Evolutionary conservation across 2,329 filamentous ascomycete genomes (phyloP).

Genomic region (Pyrenophora graminea): DNA sequence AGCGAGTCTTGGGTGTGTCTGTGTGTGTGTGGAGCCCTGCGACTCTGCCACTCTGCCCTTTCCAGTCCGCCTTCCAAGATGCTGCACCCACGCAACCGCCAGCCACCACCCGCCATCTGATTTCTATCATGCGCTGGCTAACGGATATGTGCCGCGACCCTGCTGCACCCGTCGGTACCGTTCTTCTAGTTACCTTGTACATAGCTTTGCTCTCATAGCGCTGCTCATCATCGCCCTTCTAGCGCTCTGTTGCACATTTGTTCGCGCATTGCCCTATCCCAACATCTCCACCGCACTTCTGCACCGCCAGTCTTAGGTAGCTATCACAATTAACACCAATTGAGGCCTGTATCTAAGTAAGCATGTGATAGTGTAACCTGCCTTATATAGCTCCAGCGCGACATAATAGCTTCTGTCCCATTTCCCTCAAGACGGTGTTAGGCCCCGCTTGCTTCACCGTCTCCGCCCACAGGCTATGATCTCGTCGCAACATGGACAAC

Average conservation of each 20-base stretch:
- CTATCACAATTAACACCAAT: conserved; percentile 23
- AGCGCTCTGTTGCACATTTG: conserved; percentile 6
- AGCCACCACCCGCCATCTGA: conserved; percentile 21
- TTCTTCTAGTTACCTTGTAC: conserved; percentile 23
- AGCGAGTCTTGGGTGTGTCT: background rate
- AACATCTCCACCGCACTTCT: conserved; percentile 16
- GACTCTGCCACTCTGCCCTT: background rate
- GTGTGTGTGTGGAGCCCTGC: conserved; percentile 4
- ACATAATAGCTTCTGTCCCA: conserved; percentile 12
- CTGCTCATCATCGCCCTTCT: conserved; percentile 11
- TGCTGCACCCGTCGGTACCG: conserved; percentile 12
- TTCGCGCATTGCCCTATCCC: conserved; percentile 10
- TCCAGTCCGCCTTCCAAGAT: background rate
- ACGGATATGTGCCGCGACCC: conserved; percentile 17
- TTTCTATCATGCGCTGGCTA: conserved; percentile 26
- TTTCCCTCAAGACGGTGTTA: conserved; percentile 16
- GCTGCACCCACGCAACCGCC: conserved; percentile 4
- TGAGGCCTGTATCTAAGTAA: conserved; percentile 18
- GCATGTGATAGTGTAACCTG: conserved; percentile 27
- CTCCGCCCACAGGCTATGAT: conserved; percentile 21
- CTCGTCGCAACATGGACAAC: conserved; percentile 36
- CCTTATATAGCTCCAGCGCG: conserved; percentile 5
- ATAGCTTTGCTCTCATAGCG: conserved; percentile 17
- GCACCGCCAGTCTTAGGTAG: conserved; percentile 24
- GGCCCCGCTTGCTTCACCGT: conserved; percentile 15